A percentile compares a stretch with the other conserved stretches of the same genome.
Evolutionary conservation across 2,329 filamentous ascomycete species (phyloP).

Genomic region (Mollisiaceae sp.): DNA sequence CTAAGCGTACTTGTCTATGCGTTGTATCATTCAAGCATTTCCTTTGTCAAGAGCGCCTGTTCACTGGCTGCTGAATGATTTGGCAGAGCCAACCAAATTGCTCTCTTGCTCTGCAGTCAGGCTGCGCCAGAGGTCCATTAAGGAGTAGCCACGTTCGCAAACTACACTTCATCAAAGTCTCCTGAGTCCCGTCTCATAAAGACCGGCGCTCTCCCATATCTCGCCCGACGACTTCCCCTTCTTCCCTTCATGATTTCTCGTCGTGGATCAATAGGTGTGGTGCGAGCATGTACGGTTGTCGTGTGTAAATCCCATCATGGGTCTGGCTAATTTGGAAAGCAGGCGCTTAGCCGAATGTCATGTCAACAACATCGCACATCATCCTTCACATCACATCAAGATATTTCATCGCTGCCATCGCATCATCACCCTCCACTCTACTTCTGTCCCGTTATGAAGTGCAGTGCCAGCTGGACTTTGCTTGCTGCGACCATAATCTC

Average conservation of each 20-base stretch:
- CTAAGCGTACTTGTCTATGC: conserved; percentile 43
- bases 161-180: conserved; percentile 37
- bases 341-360: conserved; percentile 8
- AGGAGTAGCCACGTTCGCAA: conserved; percentile 43
- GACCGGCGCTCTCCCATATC: conserved; percentile 28
- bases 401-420: background rate
- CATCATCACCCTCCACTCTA: background rate
- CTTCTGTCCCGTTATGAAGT: background rate
- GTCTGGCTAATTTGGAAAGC: conserved; percentile 10
- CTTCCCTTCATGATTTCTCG: conserved; percentile 12
- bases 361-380: conserved; percentile 6
- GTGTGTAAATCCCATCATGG: conserved; percentile 31
- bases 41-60: conserved; percentile 41
- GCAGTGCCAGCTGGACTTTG: background rate
- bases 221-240: conserved; percentile 22
- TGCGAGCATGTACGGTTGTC: conserved; percentile 29
- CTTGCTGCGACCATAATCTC: conserved; percentile 7
- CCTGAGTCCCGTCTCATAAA: conserved; percentile 39
- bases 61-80: conserved; percentile 40
- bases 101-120: conserved; percentile 40
- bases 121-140: conserved; percentile 42
- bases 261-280: conserved; percentile 13
- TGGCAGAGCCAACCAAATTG: conserved; percentile 41
- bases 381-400: background rate
- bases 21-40: conserved; percentile 45